Base-by-base conservation (phyloP, 225 moss, liverwort and hornwort genomes). In the Rhytidiadelphus loreus region DNA sequence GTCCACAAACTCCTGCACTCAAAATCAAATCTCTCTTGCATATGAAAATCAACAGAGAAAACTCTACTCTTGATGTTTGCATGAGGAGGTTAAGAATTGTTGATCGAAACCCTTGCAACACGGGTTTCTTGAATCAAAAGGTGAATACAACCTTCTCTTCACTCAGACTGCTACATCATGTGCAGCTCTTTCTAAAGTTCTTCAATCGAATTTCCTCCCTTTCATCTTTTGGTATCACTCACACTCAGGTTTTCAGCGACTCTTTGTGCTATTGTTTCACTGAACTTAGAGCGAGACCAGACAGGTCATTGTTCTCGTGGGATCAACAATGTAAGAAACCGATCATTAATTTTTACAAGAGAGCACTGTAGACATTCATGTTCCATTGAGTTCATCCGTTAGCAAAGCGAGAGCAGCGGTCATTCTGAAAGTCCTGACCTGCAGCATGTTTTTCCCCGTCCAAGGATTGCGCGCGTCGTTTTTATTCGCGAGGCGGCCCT, bases 401-500 rank as follows among this genome's bases (percentile, higher is more conserved):
- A 26, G 26, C 28, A 68, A 83, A 83, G 69, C 10, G 30, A 69
- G 66, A 53, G 66, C 48, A 63, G 48, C 66, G 24, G 8, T 65
- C 53, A 28, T 52, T 52, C 53, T n/a, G 52, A 23, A 33, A 35
- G 9, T 61, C 50, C 77, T 86, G 63, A 77, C 86, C 86, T 86
- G 92, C 50, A 95, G 84, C 92, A 92, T 91, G 80, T 92, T 85
- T 11, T 88, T 90, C 23, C 93, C 92, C 61, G 92, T 95, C 94
- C 95, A 95, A 8, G 91, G 94, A 20, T 95, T 95, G 10, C 90
- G 89, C 15, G 95, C 76, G 88, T 95, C 95, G 56, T 91, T 95
- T 82, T 93, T 91, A 68, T 92, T 83, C 9, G 94, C 95, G 15
- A 95, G 89, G 76, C 92, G 92, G 15, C 95, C 92, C 69, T 94